phyloP scores from a whole-genome alignment of 495 filamentous ascomycete species.

The Aspergillus nanangensis region DNA sequence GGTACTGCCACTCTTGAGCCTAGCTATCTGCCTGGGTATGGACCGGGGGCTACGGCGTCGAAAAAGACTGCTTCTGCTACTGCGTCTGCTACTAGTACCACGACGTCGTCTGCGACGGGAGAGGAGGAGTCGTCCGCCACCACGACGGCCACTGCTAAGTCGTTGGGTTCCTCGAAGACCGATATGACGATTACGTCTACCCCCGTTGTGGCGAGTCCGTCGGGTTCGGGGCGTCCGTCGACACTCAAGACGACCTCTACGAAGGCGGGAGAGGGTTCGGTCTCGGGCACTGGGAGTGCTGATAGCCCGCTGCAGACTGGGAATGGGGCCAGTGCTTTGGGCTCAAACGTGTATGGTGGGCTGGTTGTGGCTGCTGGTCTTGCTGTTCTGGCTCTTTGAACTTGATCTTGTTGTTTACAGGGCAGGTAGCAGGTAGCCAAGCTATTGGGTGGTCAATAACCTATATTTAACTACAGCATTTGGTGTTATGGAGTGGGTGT shows the following conservation, averaged over 20 bases:
- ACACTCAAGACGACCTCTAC: background rate
- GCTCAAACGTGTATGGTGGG: background rate
- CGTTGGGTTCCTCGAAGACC: slow-evolving; percentile 10
- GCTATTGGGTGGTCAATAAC: too few relatives aligned
- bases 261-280: background rate
- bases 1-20: slow-evolving; percentile 53
- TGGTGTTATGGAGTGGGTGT: too few relatives aligned
- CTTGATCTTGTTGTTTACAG: too few relatives aligned
- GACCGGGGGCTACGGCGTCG: slow-evolving; percentile 20
- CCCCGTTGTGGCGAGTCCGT: too few relatives aligned
- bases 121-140: background rate
- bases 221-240: too few relatives aligned
- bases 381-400: background rate
- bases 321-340: background rate
- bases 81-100: slow-evolving; percentile 6
- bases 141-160: slow-evolving; percentile 7
- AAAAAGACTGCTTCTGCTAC: slow-evolving; percentile 15
- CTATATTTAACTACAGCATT: too few relatives aligned
- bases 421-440: too few relatives aligned
- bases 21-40: slow-evolving; percentile 40
- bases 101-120: background rate
- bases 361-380: background rate
- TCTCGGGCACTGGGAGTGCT: background rate
- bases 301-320: background rate
- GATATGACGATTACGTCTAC: background rate